Conservation (phyloP, 2,329 filamentous ascomycete genomes). For the Fusarium brachygibbosum region DNA sequence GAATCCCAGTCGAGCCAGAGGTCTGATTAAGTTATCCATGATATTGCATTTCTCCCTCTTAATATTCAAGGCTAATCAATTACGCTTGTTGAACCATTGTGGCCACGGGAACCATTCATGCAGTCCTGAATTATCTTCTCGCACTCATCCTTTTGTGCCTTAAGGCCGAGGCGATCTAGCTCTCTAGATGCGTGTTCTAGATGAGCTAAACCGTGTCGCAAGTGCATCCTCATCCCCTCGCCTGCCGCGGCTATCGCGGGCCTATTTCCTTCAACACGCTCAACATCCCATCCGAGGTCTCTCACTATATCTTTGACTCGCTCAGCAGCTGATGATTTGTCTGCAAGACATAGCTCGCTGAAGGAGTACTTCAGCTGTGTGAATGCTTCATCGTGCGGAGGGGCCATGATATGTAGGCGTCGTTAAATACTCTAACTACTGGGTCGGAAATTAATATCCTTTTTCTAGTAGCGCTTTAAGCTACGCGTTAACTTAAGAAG, state of each 20-base stretch:
- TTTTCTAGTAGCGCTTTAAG: too few species aligned
- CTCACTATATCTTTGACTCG: neutral
- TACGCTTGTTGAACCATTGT: neutral
- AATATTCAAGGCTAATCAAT: neutral
- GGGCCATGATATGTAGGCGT: too few species aligned
- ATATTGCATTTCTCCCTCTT: neutral
- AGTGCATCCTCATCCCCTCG: neutral
- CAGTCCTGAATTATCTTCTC: neutral
- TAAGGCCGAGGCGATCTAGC: neutral
- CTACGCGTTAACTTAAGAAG: too few species aligned
- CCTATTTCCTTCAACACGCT: neutral
- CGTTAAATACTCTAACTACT: too few species aligned
- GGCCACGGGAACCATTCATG: neutral
- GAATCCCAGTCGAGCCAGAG: too few species aligned
- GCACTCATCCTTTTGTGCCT: neutral
- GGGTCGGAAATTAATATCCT: too few species aligned
- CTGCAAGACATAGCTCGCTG: neutral
- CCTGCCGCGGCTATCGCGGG: neutral
- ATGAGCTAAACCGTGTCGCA: neutral
- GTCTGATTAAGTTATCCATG: too few species aligned
- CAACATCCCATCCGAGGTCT: neutral
- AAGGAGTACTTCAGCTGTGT: neutral
- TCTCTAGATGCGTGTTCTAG: neutral
- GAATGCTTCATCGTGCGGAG: neutral
- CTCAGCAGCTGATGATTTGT: neutral